Conservation (phyloP, 495 filamentous ascomycete species). For the Delitschia confertaspora region DNA sequence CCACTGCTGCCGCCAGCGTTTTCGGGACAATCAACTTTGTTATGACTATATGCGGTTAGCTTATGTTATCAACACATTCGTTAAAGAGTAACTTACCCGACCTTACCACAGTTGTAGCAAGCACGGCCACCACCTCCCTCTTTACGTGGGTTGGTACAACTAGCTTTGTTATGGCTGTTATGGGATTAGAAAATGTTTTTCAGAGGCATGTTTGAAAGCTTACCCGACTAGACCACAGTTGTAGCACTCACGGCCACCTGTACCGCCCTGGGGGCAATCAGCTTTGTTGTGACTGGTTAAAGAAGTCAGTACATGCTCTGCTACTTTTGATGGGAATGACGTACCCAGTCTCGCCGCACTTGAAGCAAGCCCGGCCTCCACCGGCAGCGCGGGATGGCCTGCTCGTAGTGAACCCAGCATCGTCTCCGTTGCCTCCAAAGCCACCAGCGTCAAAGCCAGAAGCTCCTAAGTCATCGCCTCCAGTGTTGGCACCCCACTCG, state of each 20-base stretch:
- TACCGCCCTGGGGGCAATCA: too few species aligned
- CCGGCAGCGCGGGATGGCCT: conserved; percentile 10
- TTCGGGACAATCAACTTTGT: conserved; percentile 59
- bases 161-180: conserved; percentile 51
- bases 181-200: conserved; percentile 1
- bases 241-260: conserved; percentile 14
- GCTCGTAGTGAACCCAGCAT: not conserved
- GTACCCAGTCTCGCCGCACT: conserved; percentile 65
- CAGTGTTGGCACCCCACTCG: conserved; percentile 48
- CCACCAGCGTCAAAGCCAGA: not conserved
- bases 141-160: conserved; percentile 55
- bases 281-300: too few species aligned
- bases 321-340: not conserved
- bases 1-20: conserved; percentile 47
- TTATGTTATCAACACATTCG: not conserved
- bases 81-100: conserved; percentile 1
- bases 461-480: not conserved
- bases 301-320: too few species aligned
- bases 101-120: conserved; percentile 46
- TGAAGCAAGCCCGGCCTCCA: conserved; percentile 53
- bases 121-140: conserved; percentile 45
- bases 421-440: conserved; percentile 1
- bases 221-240: too few species aligned
- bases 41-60: conserved; percentile 40
- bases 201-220: not conserved